Base-by-base conservation (phyloP, 352 stramenopile genomes). In the Nothophytophthora sp. region DNA sequence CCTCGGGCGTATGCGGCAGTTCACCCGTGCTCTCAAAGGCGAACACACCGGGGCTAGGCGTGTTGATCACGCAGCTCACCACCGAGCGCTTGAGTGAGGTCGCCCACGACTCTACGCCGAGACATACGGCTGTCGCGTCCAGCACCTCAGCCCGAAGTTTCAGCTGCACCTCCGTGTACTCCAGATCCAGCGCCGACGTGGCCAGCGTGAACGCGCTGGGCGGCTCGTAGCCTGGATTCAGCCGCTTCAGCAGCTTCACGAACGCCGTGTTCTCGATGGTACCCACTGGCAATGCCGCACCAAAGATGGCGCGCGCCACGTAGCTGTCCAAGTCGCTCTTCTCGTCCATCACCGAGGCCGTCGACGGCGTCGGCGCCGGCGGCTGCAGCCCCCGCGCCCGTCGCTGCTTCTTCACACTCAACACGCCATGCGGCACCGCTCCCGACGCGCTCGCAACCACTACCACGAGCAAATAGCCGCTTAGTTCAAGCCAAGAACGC, bases 221-320 rank as follows among this genome's bases (percentile, higher is more conserved):
- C 2, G 69, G 53, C 6, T 81, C 73, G 57, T 87, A 86, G 7
- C 24, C 30, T 3, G 73, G 65, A 32, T 71, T 68, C 60, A 89
- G 56, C 15, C 69, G 70, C 61, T 88, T 88, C 25, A 89, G 55
- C 53, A 92, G 51, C 48, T 82, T 70, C 33, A 70, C 55, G 53
- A 92, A 92, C 20, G 64, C 60, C 36, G 76, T 41, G 54, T 80
- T 64, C 47, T 88, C 81, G n/a, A 89, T 66, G 4, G 73, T 67
- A 5, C 45, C 45, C n/a, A 91, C 73, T 1, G 78, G 64, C 18
- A 87, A 41, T 15, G 69, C 77, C 5, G 61, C 62, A 0, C 67
- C 69, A 5, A 88, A 72, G 22, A 91, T 65, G 10, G 76, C 76
- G 47, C 78, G 75, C 22, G 75, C 73, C 22, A 88, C 69, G 37